Evolutionary conservation across 208 protist genomes (phyloP), one percentile per base, ranked within the genome.

Genomic region (Novymonas esmeraldas): DNA sequence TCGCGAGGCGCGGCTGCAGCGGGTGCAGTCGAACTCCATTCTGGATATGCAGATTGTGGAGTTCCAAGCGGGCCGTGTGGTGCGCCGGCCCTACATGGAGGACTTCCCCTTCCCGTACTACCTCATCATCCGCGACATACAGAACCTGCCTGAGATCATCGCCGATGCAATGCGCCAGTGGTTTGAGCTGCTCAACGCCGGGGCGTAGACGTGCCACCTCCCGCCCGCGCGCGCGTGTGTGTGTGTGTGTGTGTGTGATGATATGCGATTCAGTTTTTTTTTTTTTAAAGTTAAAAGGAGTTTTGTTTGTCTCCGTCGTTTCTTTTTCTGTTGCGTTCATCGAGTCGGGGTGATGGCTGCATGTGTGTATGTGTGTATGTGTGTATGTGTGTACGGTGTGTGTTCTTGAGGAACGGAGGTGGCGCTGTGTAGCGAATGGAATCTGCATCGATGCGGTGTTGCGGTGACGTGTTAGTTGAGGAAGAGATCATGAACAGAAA

Each of bases 31-130:
- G 24, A 92, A 90, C 61, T 95, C 89, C 16, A 74, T 97, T 28
- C 64, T 98, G 9, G 92, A 98, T 65, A 97, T 97, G 92, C 89
- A 97, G 63, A 78, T 92, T 39, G 87, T 98, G 28, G 87, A 95
- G 67, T 97, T 97, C 57, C 77, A 63, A 33, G 75, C 68, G 38
- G 85, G 88, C 13, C 90, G 93, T 48, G 83, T 99, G 10, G 79
- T 95, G 52, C 85, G 93, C 11, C 90, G 78, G 6, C 78, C 86
- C 1, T 99, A 99, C 86, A 97, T 99, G 85, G 97, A 99, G 59
- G 89, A 94, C 46, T 99, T 99, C 76, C 99, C 99, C 38, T 99
- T 99, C 69, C 97, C 98, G 18, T 99, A 99, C 82, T 99, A 99
- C 76, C 81, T 99, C 14, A 87, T 99, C 51, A 89, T 99, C 36